Percentiles rank a stretch among this genome's conserved stretches.
phyloP scores from a whole-genome alignment of 2,329 filamentous ascomycete species.

The Fusarium verticillioides region DNA sequence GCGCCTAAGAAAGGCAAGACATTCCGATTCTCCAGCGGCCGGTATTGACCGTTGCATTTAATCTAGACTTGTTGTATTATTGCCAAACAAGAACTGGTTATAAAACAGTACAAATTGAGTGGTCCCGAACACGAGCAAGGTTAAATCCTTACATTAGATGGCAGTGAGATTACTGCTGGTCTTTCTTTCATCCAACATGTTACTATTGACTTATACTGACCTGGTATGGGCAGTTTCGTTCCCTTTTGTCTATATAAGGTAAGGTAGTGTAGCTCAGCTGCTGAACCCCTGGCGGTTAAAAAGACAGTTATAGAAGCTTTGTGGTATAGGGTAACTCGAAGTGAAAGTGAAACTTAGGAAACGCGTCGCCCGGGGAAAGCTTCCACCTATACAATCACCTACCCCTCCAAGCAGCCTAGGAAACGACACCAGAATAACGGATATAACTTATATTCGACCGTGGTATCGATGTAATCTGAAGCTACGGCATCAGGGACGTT shows the following conservation, averaged over 20 bases:
- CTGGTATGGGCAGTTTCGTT: no score
- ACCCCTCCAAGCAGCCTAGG: background rate
- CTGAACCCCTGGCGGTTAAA: background rate
- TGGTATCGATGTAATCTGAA: background rate
- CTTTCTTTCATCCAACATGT: background rate
- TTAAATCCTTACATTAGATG: no score
- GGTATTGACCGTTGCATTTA: background rate
- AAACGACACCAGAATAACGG: background rate
- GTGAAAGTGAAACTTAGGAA: background rate
- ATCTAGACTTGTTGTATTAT: background rate
- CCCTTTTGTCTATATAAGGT: background rate
- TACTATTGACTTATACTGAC: background rate
- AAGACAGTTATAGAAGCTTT: background rate
- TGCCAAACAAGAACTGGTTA: background rate
- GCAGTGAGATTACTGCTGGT: background rate
- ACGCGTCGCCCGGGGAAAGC: background rate
- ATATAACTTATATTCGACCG: background rate
- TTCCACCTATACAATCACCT: background rate
- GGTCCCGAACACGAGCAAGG: background rate
- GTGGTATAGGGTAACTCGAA: slow-evolving; percentile 19
- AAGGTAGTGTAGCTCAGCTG: background rate
- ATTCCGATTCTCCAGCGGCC: background rate
- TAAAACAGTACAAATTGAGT: background rate
- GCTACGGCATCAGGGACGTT: background rate
- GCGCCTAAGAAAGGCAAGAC: background rate